Base-by-base conservation (phyloP, 23 red algal genomes). In the Gracilariopsis chorda region DNA sequence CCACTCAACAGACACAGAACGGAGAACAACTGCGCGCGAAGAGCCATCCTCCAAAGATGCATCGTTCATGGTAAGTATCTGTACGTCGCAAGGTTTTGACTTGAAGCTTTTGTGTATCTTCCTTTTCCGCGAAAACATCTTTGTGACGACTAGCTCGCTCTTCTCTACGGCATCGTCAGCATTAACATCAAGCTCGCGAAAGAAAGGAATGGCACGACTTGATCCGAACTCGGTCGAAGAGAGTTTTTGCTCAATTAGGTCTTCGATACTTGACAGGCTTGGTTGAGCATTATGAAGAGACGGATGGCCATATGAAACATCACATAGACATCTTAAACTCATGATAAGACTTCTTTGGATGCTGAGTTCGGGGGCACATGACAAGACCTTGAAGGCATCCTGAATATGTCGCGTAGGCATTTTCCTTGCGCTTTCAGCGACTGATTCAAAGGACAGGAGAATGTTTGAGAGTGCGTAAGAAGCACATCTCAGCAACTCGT, bases 301-400 rank as follows among this genome's bases (percentile, higher is more conserved):
- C 23, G 10, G 2, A 2, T 28, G 8, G 27, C 34, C 13, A 30
- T 73, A 19, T 24, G 67, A 4, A 46, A 28, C 67, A 46, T 76
- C 69, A 78, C 78, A 89, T 51, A 89, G 46, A 12, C 42, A 48
- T 29, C 72, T 48, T 20, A 89, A 44, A 2, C 61, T 51, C 48
- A 89, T 2, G n/a, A 47, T 77, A 61, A 89, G 65, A 76, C 85
- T 89, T 40, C 85, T 53, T 76, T 89, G 85, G 28, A 89, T 78
- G 70, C 85, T 89, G 19, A 89, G 51, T 49, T 89, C 85, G 0
- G 85, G 69, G 12, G 65, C 65, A 7, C 35, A 52, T 48, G 42
- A 58, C 36, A 89, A 57, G 32, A 73, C 41, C 29, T 89, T 51
- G 49, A 89, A 59, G 49, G 78, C 48, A 24, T 41, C 43, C 19